Percentiles rank a stretch among this genome's conserved stretches.
These are phyloP conservation scores for Botryotinia narcissicola DNA, from an alignment of 2,329 filamentous ascomycete species.

Conservation along the genomic window DNA sequence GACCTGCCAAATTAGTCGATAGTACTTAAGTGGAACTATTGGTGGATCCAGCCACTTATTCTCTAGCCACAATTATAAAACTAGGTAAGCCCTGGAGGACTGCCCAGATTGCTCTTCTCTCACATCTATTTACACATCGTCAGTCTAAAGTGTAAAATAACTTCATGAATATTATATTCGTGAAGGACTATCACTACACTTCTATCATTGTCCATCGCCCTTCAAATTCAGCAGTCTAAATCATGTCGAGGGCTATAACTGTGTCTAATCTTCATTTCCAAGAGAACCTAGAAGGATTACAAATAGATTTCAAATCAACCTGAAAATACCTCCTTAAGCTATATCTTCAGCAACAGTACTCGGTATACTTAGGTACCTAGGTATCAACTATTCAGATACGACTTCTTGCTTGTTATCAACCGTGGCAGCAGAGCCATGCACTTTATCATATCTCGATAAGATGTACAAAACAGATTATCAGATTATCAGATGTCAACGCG, in stretches of 20 bases:
- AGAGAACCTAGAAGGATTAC: background rate
- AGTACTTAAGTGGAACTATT: background rate
- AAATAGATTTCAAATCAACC: background rate
- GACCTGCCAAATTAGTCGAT: background rate
- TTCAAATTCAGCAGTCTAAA: no score
- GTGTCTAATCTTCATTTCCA: background rate
- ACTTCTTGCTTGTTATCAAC: background rate
- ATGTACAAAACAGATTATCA: background rate
- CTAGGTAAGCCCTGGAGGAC: background rate
- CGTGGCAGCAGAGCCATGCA: background rate
- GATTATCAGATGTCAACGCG: background rate
- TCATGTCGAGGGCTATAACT: background rate
- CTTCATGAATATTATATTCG: background rate
- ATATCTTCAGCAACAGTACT: background rate
- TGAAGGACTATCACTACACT: background rate
- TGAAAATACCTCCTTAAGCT: background rate
- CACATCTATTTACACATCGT: background rate
- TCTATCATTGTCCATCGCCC: accelerated
- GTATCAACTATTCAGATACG: background rate
- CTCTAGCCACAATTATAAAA: background rate
- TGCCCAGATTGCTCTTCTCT: background rate
- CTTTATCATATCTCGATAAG: background rate
- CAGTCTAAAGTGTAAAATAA: background rate
- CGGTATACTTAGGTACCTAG: background rate
- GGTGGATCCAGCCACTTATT: background rate